Percentiles rank a stretch among this genome's conserved stretches.
Evolutionary conservation across 164 flowering plant genomes (phyloP).

Genomic region (Aristolochia contorta): DNA sequence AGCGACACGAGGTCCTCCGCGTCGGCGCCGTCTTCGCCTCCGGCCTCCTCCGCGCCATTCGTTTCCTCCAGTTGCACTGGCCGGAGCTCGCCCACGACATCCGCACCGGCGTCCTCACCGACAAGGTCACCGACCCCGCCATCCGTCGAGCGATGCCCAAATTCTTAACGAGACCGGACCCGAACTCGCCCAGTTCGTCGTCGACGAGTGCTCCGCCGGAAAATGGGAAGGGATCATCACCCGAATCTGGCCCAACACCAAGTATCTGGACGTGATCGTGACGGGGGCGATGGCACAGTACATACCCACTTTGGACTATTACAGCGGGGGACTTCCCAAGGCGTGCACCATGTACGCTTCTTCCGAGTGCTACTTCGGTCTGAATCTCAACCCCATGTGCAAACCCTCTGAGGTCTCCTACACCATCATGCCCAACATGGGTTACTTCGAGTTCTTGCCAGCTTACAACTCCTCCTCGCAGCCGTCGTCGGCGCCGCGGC

Average conservation of each 20-base stretch:
- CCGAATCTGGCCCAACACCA: constrained; percentile 76
- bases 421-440: constrained; percentile 82
- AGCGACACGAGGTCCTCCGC: constrained; percentile 47
- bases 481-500: constrained; percentile 16
- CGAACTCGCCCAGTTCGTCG: constrained; percentile 39
- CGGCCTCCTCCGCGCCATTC: constrained; percentile 65
- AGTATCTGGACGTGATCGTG: constrained; percentile 68
- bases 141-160: constrained; percentile 25
- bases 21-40: constrained; percentile 82
- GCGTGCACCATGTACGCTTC: constrained; percentile 83
- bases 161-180: constrained; percentile 30
- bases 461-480: constrained; percentile 18
- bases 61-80: constrained; percentile 63
- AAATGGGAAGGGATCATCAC: constrained; percentile 60
- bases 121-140: constrained; percentile 35
- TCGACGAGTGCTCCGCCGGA: constrained; percentile 32
- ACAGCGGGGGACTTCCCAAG: constrained; percentile 51
- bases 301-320: constrained; percentile 60
- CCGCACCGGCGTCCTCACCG: constrained; percentile 38
- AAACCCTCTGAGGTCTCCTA: constrained; percentile 60
- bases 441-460: constrained; percentile 63
- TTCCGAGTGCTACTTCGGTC: constrained; percentile 70
- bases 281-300: constrained; percentile 90
- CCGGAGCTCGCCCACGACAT: constrained; percentile 39
- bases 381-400: constrained; percentile 54